These are phyloP conservation scores for Trypanosoma cruzi DNA, from an alignment of 208 protist species.

Conservation along the genomic window DNA sequence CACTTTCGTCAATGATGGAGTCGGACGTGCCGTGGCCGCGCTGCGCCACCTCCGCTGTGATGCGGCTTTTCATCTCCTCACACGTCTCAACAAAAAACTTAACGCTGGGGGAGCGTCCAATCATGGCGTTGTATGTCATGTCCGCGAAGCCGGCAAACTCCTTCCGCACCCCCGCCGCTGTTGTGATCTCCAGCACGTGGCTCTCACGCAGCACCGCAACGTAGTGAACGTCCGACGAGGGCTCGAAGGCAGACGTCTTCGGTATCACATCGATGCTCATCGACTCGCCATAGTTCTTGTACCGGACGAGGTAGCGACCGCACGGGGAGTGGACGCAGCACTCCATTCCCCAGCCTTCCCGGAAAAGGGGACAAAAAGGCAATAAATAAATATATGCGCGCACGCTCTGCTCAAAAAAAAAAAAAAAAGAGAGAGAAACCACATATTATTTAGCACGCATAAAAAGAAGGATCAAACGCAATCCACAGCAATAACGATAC, in stretches of 20 bases:
- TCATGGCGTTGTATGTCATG: constrained; percentile 83
- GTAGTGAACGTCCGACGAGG: constrained; percentile 19
- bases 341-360: constrained; percentile 29
- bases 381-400: not conserved
- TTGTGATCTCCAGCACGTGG: constrained; percentile 64
- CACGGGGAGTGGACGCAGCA: constrained; percentile 78
- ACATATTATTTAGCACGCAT: not conserved
- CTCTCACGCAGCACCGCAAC: constrained; percentile 28
- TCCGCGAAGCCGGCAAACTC: constrained; percentile 61
- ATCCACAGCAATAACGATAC: not conserved
- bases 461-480: not conserved
- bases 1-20: not conserved
- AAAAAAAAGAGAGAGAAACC: constrained; percentile 12
- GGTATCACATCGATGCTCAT: constrained; percentile 34
- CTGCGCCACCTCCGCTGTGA: constrained; percentile 46
- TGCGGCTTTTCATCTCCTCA: constrained; percentile 74
- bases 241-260: constrained; percentile 27
- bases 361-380: constrained; percentile 6
- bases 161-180: constrained; percentile 72
- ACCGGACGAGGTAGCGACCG: constrained; percentile 67
- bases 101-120: constrained; percentile 60
- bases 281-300: constrained; percentile 33
- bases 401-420: constrained; percentile 19
- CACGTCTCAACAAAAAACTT: constrained; percentile 79
- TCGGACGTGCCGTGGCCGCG: constrained; percentile 6